Percentiles rank a stretch among this genome's conserved stretches.
phyloP scores from a whole-genome alignment of 192 early-diverging fungal genomes.

The Backusella tarrabulga region DNA sequence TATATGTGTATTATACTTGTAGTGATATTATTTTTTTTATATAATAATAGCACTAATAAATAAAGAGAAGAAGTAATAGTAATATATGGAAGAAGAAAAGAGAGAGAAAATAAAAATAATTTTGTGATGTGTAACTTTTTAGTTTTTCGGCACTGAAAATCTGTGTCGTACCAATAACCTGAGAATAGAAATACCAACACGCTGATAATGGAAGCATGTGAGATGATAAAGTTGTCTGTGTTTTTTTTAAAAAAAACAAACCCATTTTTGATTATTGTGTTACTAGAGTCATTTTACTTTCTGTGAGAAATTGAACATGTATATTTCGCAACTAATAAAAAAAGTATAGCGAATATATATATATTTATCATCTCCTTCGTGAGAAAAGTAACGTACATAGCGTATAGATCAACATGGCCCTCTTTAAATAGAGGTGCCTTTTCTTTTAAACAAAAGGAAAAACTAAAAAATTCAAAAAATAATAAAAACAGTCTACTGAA shows the following conservation, averaged over 20 bases:
- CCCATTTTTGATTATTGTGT: neutral
- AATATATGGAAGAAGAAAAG: neutral
- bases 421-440: neutral
- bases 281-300: neutral
- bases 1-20: neutral
- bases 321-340: neutral
- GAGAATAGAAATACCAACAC: neutral
- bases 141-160: neutral
- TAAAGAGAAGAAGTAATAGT: neutral
- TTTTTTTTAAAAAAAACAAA: neutral
- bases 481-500: neutral
- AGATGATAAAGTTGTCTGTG: constrained; percentile 1
- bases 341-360: neutral
- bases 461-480: neutral
- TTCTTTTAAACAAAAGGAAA: neutral
- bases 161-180: neutral
- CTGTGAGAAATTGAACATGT: neutral
- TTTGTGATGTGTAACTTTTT: constrained; percentile 1
- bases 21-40: neutral
- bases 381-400: neutral
- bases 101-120: neutral
- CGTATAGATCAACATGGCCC: neutral
- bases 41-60: neutral
- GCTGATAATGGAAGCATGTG: neutral
- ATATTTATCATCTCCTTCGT: neutral